phyloP scores from a whole-genome alignment of 1,284 basidiomycete species.

The Puccinia hordei region DNA sequence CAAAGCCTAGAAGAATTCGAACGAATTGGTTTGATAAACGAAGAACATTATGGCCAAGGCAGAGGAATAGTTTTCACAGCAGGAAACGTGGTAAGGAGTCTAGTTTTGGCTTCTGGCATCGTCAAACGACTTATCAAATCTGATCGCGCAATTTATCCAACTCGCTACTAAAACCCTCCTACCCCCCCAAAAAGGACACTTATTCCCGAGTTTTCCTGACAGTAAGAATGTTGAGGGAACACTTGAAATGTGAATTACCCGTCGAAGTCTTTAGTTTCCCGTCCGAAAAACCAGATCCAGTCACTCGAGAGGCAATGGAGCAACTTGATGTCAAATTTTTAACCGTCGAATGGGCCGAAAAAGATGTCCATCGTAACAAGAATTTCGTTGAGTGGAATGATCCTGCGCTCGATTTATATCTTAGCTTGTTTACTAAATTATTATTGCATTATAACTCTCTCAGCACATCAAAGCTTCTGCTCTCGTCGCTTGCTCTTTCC shows the following conservation, averaged over 20 bases:
- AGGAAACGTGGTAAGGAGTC: conserved; percentile 60
- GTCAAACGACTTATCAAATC: conserved; percentile 58
- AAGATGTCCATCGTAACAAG: conserved; percentile 58
- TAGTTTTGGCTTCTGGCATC: too few species aligned
- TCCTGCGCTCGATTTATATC: background rate
- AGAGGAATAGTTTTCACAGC: conserved; percentile 63
- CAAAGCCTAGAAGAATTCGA: conserved; percentile 57
- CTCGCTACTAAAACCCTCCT: conserved; percentile 58
- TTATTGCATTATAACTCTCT: too few species aligned
- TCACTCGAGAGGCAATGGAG: conserved; percentile 58
- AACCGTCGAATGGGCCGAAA: conserved; percentile 58
- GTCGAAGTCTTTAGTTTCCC: conserved; percentile 62
- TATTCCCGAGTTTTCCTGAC: conserved; percentile 23
- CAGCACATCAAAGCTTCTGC: conserved; percentile 63
- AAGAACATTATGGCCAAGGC: conserved; percentile 46
- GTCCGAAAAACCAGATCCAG: conserved; percentile 59
- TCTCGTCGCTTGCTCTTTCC: conserved; percentile 61
- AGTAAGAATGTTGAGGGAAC: conserved; percentile 21
- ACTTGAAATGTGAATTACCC: conserved; percentile 59
- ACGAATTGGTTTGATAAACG: conserved; percentile 52
- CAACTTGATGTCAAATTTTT: conserved; percentile 60
- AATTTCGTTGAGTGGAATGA: conserved; percentile 56
- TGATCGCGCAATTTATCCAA: conserved; percentile 57
- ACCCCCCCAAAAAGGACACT: conserved; percentile 13
- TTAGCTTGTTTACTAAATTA: background rate